Conservation (phyloP, 192 early-diverging fungal genomes). For the Backusella morwellensis region DNA sequence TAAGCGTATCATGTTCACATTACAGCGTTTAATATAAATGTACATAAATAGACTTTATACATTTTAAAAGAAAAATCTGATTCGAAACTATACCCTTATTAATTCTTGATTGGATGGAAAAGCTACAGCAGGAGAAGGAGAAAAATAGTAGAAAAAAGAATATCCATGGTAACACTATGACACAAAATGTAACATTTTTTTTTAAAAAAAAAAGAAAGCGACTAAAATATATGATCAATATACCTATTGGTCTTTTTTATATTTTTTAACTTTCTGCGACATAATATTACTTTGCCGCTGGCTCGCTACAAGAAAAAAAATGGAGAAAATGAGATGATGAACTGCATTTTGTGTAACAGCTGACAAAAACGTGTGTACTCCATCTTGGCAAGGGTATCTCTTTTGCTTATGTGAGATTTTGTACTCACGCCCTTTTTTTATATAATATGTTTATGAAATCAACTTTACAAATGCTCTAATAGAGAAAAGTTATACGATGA, state of each 20-base stretch:
- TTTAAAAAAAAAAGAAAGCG: not conserved
- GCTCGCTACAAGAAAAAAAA: not conserved
- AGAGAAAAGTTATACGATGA: not conserved
- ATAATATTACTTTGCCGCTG: not conserved
- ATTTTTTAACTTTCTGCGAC: not conserved
- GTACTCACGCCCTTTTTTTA: conserved; percentile 3
- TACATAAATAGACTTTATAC: not conserved
- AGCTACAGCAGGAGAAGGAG: not conserved
- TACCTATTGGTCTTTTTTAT: not conserved
- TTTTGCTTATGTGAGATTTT: conserved; percentile 8
- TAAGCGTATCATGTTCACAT: not conserved
- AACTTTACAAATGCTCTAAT: not conserved
- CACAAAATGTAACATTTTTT: not conserved
- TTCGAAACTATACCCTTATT: not conserved
- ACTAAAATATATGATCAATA: not conserved
- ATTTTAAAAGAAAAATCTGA: not conserved
- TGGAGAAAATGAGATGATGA: not conserved
- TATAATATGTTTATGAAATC: not conserved
- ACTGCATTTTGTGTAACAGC: not conserved
- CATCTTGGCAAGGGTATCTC: not conserved
- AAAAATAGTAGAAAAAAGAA: not conserved
- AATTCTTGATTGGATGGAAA: not conserved
- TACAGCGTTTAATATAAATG: not conserved
- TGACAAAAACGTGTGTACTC: not conserved
- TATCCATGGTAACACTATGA: not conserved